Evolutionary conservation across 148 eudicot species (phyloP), one percentile per base, ranked within the genome.

Genomic region (Beta vulgaris): DNA sequence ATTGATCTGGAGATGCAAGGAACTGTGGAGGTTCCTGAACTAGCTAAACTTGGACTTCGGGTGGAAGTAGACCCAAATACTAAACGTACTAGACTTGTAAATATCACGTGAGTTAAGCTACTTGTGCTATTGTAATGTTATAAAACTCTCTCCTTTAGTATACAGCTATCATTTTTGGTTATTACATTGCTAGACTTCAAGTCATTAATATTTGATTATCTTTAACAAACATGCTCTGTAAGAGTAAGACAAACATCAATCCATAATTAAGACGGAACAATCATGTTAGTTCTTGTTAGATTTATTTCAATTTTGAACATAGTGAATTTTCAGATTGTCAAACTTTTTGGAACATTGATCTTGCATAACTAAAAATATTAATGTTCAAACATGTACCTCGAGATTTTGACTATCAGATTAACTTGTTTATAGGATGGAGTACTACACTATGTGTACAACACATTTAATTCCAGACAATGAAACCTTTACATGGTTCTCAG

Each of bases 1-100:
- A 84, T 89, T 75, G 88, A 84, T 67, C 70, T 92, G 88, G 92
- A 95, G 91, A 82, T 90, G 79, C 97, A 92, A 80, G 89, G 86
- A 53, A 77, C 97, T 39, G 90, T 88, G 28, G 91, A 92, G 76
- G 78, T 84, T 44, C 96, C 96, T 72, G 96, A 94, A 76, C 80
- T 94, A 59, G 34, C 90, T 68, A 59, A 68, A 23, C 82, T 87
- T 74, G 98, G 98, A 59, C 91, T 94, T 39, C 84, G 83, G 67
- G 93, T 92, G 23, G 96, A 91, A 78, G 78, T 94, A 29, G 97
- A 94, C 84, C 87, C 85, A 10, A 72, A 72, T 73, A 88, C 96
- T 63, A 82, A 78, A 32, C 91, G 83, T 18, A 83, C 93, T 21
- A 91, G 81, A 79, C 98, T 94, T 83, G 93, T 90, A 64, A 94